Conservation (phyloP, 2,329 filamentous ascomycete species). For the Neofusicoccum sp. region DNA sequence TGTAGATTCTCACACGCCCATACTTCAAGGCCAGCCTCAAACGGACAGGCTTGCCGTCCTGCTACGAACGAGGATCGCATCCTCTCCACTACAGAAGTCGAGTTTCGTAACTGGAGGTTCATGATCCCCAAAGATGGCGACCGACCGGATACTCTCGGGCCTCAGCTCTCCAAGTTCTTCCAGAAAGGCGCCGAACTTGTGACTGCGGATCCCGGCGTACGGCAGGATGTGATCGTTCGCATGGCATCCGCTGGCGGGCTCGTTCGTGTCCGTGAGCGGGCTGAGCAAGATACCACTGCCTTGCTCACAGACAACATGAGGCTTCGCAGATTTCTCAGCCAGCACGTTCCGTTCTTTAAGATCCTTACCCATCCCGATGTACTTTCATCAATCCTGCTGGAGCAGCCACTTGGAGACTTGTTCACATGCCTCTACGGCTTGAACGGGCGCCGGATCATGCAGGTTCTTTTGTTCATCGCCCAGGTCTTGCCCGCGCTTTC, state of each 20-base stretch:
- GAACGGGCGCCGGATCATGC: slow-evolving; percentile 34
- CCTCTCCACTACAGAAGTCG: neutral
- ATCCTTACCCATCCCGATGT: slow-evolving; percentile 38
- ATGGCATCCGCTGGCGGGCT: slow-evolving; percentile 28
- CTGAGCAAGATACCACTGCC: slow-evolving; percentile 10
- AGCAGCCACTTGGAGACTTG: slow-evolving; percentile 37
- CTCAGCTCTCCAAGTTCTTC: neutral
- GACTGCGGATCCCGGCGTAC: neutral
- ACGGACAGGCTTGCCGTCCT: neutral
- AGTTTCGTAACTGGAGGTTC: slow-evolving; percentile 9
- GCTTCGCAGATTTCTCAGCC: neutral
- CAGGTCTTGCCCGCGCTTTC: slow-evolving; percentile 21
- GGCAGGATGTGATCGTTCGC: slow-evolving; percentile 27
- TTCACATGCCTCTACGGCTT: slow-evolving; percentile 41
- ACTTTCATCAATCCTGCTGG: slow-evolving; percentile 38
- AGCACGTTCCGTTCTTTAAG: slow-evolving; percentile 26
- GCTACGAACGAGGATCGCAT: neutral
- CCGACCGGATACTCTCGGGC: neutral
- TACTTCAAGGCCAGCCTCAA: neutral
- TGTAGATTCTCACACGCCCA: slow-evolving; percentile 11
- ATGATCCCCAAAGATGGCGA: neutral
- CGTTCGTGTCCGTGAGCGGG: slow-evolving; percentile 24
- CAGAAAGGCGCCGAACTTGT: slow-evolving; percentile 8
- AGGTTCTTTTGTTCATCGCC: slow-evolving; percentile 35
- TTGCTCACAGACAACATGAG: neutral